A percentile compares a stretch with the other conserved stretches of the same genome.
Evolutionary conservation across 768 basidiomycete genomes (phyloP).

Genomic region (Rhodosporidiobolus odoratus): DNA sequence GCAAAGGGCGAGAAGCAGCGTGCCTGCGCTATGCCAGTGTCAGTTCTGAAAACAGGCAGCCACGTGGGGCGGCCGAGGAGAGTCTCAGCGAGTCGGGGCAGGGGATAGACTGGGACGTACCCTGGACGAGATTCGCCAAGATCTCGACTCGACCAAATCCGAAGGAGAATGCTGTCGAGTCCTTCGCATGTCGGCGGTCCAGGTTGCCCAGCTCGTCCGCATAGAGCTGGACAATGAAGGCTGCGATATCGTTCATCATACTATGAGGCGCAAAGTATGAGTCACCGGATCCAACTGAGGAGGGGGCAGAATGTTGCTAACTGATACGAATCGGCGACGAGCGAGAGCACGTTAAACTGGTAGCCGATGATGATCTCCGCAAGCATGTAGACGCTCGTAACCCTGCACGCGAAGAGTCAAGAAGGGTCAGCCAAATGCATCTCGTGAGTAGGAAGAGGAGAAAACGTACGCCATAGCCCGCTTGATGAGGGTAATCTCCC

Average conservation of each 20-base stretch:
- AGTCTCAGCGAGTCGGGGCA: background rate
- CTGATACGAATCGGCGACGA: slow-evolving; percentile 27
- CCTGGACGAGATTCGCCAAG: slow-evolving; percentile 27
- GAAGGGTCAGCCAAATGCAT: background rate
- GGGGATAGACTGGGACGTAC: background rate
- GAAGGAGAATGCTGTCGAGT: slow-evolving; percentile 7
- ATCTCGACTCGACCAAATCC: slow-evolving; percentile 17
- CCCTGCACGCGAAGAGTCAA: background rate
- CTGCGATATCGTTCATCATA: slow-evolving; percentile 27
- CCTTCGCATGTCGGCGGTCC: background rate
- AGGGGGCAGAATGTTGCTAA: background rate
- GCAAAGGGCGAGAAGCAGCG: slow-evolving; percentile 24
- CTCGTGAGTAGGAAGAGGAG: background rate
- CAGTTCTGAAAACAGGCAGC: background rate
- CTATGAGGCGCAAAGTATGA: background rate
- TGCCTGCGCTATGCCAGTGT: background rate
- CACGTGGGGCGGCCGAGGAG: too few species aligned
- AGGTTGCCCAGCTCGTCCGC: slow-evolving; percentile 9
- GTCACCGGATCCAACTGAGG: background rate
- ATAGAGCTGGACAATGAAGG: slow-evolving; percentile 26
- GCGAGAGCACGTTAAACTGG: slow-evolving; percentile 4
- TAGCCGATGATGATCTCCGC: slow-evolving; percentile 24
- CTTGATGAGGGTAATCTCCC: slow-evolving; percentile 14
- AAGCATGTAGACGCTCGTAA: slow-evolving; percentile 21
- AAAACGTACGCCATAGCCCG: slow-evolving; percentile 11